A percentile compares a stretch with the other conserved stretches of the same genome.
These are phyloP conservation scores for Xerocomus amazonicus DNA, from an alignment of 1,284 basidiomycete genomes.

Conservation along the genomic window DNA sequence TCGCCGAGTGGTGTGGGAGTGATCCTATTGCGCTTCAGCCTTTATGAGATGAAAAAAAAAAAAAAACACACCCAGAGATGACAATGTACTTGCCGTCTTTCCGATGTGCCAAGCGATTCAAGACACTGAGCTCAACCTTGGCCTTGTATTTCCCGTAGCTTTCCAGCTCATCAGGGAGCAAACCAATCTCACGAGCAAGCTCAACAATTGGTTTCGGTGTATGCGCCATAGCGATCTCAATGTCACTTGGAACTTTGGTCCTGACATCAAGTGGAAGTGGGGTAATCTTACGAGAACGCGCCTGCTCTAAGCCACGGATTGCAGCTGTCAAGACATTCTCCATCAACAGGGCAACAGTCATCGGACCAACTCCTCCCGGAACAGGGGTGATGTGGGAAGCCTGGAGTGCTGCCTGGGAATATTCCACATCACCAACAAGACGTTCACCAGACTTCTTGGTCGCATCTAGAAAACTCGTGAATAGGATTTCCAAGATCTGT, in stretches of 20 bases:
- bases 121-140: conserved; percentile 89
- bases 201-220: conserved; percentile 86
- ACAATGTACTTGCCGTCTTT: conserved; percentile 97
- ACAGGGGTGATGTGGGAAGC: conserved; percentile 96
- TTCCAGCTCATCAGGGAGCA: conserved; percentile 87
- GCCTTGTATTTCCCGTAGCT: conserved; percentile 97
- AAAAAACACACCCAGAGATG: conserved; percentile 73
- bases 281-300: conserved; percentile 65
- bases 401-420: conserved; percentile 67
- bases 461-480: conserved; percentile 48
- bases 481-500: neutral
- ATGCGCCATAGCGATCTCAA: conserved; percentile 95
- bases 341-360: conserved; percentile 99
- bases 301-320: conserved; percentile 72
- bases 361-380: conserved; percentile 97
- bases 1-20: conserved; percentile 98
- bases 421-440: conserved; percentile 96
- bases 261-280: conserved; percentile 78
- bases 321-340: conserved; percentile 89
- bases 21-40: conserved; percentile 55
- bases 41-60: neutral
- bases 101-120: conserved; percentile 83
- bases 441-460: conserved; percentile 95
- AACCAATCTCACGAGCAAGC: conserved; percentile 87
- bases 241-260: conserved; percentile 90